Conservation (phyloP, 768 basidiomycete species). For the Boletales sp. region DNA sequence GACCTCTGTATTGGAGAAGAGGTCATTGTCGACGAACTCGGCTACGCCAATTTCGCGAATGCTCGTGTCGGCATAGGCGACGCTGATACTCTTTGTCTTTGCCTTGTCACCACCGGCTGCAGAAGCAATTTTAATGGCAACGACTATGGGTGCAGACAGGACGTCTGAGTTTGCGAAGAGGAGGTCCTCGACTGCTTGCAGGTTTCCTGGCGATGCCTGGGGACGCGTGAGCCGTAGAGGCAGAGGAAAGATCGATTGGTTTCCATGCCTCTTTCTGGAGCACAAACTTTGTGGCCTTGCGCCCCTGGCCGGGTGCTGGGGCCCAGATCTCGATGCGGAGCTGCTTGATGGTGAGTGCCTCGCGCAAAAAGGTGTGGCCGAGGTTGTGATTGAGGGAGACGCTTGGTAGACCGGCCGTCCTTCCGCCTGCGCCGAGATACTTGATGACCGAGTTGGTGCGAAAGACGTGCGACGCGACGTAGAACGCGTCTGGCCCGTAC, state of each 20-base stretch:
- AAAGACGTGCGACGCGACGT: slow-evolving; percentile 78
- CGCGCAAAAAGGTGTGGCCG: slow-evolving; percentile 79
- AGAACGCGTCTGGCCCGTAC: slow-evolving; percentile 86
- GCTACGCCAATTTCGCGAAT: slow-evolving; percentile 81
- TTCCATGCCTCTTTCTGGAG: slow-evolving; percentile 72
- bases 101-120: slow-evolving; percentile 49
- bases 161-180: slow-evolving; percentile 83
- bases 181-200: slow-evolving; percentile 74
- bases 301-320: slow-evolving; percentile 68
- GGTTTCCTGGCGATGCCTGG: slow-evolving; percentile 74
- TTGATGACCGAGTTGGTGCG: slow-evolving; percentile 92
- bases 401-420: slow-evolving; percentile 60
- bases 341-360: slow-evolving; percentile 87
- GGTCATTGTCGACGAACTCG: slow-evolving; percentile 91
- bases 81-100: slow-evolving; percentile 71
- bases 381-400: slow-evolving; percentile 74
- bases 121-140: slow-evolving; percentile 78
- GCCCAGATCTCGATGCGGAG: slow-evolving; percentile 90
- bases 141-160: slow-evolving; percentile 78
- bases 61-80: slow-evolving; percentile 91
- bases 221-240: slow-evolving; percentile 12
- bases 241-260: not conserved
- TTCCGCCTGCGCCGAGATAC: slow-evolving; percentile 71
- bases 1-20: slow-evolving; percentile 95
- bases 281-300: slow-evolving; percentile 71